Base-by-base conservation (phyloP, 1,284 basidiomycete genomes). In the Trichosporon inkin region DNA sequence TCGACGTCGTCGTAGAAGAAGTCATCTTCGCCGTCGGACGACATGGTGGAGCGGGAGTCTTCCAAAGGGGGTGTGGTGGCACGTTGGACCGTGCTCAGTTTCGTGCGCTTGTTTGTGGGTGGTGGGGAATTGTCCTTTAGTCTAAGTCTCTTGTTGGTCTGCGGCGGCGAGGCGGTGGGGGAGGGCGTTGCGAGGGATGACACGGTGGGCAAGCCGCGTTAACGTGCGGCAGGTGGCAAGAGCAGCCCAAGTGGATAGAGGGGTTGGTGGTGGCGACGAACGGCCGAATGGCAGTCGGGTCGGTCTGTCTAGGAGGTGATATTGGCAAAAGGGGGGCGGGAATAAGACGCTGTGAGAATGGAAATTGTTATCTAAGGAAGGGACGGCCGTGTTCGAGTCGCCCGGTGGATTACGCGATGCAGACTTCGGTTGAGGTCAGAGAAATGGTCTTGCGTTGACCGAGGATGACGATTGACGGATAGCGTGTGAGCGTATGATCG, bases 11-110 rank as follows among this genome's bases (percentile, higher is more conserved):
- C 73, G 61, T 70, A 71, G 16, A 72, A 69, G 13, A 72, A 69
- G 39, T 70, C 69, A 49, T 68, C 72, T 47, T 75, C 76, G 24
- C 69, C 77, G 61, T 76, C 77, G 14, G 75, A 77, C 53, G 76
- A 77, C 76, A 78, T 78, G 53, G 40, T 67, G 53, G 35, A 56
- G 55, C 39, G 61, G 6, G 44, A 8, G 13, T 49, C 44, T n/a
- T 49, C 44, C 32, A 10, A 41, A 34, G 47, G 53, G 19, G 20
- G 13, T 51, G 35, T 52, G 19, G 47, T 44, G 51, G 55, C 17
- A 47, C 52, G 32, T 24, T 20, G 28, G 40, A 49, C 38, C 44
- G 57, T 10, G 55, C 53, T 49, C 44, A 49, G 14, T 19, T 49
- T 49, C 17, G 44, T 49, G 38, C 63, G 60, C 53, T 57, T 62